Base-by-base conservation (phyloP, 2,329 filamentous ascomycete species). In the Cytospora schulzeri region DNA sequence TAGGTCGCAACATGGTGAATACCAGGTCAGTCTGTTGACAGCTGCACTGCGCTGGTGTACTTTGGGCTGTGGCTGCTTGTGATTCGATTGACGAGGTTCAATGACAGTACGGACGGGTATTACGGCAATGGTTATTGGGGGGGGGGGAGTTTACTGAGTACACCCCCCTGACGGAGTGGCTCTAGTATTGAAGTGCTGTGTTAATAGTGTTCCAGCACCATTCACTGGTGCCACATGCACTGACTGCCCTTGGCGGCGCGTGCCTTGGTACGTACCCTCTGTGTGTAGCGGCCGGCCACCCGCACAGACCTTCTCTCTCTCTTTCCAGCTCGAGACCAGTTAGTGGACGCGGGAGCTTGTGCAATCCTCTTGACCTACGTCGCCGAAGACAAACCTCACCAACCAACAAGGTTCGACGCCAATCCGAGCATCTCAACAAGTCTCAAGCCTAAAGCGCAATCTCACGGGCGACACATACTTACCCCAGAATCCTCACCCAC, bases 1-100 rank as follows among this genome's bases (percentile, higher is more conserved):
- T 77, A 67, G 77, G 72, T 74, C 77, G 72, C 76, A 79, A 77
- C 65, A 71, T 76, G 31, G 51, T 67, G 62, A 11, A 19, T 19
- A 26, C 73, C 60, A 66, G 35, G 50, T 57, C 35, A 45, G 52
- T 61, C 61, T 63, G 56, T 64, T 53, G 48, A 60, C 61, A 64
- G 57, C n/a, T 22, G 22, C n/a, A 19, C 62, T 56, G 50, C 54
- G 50, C 55, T 58, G 57, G 50, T 57, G 50, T 53, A 61, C 56
- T 38, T n/a, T 48, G 48, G 33, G 41, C 48, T 53, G 22, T 28
- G 15, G 17, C 2, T 28, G 28, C 17, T n/a, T 55, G 51, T 54
- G 14, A 54, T 56, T 38, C 17, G 41, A 50, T n/a, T 62, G 52
- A 19, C 31, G 41, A 56, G 52, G 14, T 56, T 35, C 33, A 50